Evolutionary conservation across 2,329 filamentous ascomycete species (phyloP).

Genomic region (Macrophomina tecta): DNA sequence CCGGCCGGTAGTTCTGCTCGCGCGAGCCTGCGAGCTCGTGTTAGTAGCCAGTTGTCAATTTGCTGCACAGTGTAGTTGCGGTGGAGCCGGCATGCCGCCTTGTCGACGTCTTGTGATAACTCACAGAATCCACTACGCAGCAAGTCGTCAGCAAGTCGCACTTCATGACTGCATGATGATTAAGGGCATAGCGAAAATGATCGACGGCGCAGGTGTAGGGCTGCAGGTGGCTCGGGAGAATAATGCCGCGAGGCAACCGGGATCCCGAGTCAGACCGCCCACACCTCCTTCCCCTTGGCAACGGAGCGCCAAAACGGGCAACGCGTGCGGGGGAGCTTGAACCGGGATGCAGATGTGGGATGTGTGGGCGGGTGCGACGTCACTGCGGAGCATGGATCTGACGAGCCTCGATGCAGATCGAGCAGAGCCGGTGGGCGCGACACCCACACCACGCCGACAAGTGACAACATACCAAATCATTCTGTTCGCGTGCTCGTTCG

Average conservation of each 20-base stretch:
- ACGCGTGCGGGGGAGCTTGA: constrained; percentile 20
- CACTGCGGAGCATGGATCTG: constrained; percentile 16
- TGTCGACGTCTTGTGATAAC: constrained; percentile 9
- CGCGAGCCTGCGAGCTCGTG: constrained; percentile 63
- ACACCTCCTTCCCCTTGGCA: neutral
- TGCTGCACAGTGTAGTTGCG: neutral
- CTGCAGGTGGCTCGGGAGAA: constrained; percentile 26
- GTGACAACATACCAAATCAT: constrained; percentile 71
- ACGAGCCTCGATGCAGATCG: constrained; percentile 20
- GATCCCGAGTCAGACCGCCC: constrained; percentile 15
- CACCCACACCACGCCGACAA: neutral
- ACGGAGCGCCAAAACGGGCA: constrained; percentile 2
- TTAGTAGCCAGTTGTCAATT: neutral
- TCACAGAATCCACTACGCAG: constrained; percentile 34
- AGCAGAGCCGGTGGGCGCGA: neutral
- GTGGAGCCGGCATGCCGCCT: neutral
- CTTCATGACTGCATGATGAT: constrained; percentile 5
- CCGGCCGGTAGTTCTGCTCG: constrained; percentile 79
- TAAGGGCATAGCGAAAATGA: constrained; percentile 1
- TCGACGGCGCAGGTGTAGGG: constrained; percentile 26
- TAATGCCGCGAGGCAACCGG: constrained; percentile 19
- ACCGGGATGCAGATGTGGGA: constrained; percentile 12
- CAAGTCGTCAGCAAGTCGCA: constrained; percentile 22
- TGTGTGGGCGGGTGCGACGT: neutral
- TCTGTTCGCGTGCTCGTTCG: constrained; percentile 79